Conservation (phyloP, 371 early-diverging fungal species). For the Rhizomucor pusillus region DNA sequence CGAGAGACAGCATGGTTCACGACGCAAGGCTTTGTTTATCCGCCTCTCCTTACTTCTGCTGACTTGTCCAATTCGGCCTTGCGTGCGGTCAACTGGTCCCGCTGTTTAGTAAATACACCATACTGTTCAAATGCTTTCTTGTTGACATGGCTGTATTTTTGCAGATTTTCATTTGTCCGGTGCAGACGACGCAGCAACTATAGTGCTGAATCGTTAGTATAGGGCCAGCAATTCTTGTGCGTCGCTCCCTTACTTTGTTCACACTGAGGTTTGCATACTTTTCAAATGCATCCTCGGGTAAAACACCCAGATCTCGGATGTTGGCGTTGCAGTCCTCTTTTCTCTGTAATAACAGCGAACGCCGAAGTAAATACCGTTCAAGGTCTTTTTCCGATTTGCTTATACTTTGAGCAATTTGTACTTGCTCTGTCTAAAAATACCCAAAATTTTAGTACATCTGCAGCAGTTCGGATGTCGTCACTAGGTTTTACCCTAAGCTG, state of each 20-base stretch:
- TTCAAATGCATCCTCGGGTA: conserved; percentile 94
- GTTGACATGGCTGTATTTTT: conserved; percentile 93
- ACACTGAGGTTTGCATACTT: conserved; percentile 54
- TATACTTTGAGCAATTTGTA: conserved; percentile 15
- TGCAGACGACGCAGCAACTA: conserved; percentile 74
- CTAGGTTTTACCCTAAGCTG: conserved; percentile 42
- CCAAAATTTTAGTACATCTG: neutral
- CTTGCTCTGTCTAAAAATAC: conserved; percentile 23
- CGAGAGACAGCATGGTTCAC: neutral
- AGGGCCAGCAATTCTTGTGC: neutral
- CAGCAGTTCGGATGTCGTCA: neutral
- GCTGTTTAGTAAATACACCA: conserved; percentile 87
- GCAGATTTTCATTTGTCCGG: conserved; percentile 79
- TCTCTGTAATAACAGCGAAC: conserved; percentile 73
- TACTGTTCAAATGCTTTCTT: conserved; percentile 98
- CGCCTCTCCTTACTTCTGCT: conserved; percentile 43
- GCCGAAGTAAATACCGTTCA: conserved; percentile 76
- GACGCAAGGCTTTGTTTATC: too few relatives aligned
- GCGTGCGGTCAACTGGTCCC: conserved; percentile 76
- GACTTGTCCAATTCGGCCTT: conserved; percentile 88
- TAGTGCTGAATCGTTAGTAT: neutral
- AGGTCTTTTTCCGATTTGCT: conserved; percentile 61
- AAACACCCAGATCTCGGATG: conserved; percentile 92
- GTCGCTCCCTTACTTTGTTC: conserved; percentile 39
- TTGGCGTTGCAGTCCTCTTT: conserved; percentile 86